Evolutionary conservation across 2,329 filamentous ascomycete species (phyloP), one percentile per base, ranked within the genome.

Genomic region (Fusarium oligoseptatum): DNA sequence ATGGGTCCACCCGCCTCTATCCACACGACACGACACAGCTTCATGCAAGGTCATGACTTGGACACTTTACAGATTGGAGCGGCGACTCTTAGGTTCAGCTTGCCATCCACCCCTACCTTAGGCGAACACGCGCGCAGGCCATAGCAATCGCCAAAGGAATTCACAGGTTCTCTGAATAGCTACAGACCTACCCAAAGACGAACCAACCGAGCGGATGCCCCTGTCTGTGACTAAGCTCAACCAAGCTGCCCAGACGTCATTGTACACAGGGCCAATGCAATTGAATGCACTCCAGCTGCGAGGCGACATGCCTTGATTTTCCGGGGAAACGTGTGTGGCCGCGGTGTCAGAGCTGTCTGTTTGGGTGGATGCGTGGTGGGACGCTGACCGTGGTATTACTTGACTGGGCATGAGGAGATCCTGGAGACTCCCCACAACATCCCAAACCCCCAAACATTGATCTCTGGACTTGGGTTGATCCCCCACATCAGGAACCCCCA

Each of bases 241-340:
- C 50, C 50, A 32, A 58, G 70, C 60, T 67, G 58, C 43, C 61
- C 64, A 61, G 57, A 79, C 75, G 76, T 79, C 77, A 75, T 78
- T 71, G 57, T 70, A 73, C 70, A 64, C 74, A 55, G 60, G 45
- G 43, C 61, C 68, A 39, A 75, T 75, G 71, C 73, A 74, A 72
- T 66, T 65, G 37, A 64, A 72, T 71, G 74, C 68, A 67, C 73
- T 78, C 70, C 73, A 75, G 73, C 68, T 78, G 75, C 72, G 68
- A 76, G 71, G 71, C 73, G 66, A 71, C 72, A 64, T 71, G 75
- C 71, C 75, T 71, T 72, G 64, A 66, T 76, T 79, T 78, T 77
- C 74, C 71, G 74, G 77, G 77, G 75, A 77, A 77, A 64, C 65
- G 68, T 68, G 66, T 63, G 68, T 68, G 67, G 72, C 68, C 66